A percentile compares a stretch with the other conserved stretches of the same genome.
Conservation (phyloP, 2,329 filamentous ascomycete species). For the Sporothrix humicola region DNA sequence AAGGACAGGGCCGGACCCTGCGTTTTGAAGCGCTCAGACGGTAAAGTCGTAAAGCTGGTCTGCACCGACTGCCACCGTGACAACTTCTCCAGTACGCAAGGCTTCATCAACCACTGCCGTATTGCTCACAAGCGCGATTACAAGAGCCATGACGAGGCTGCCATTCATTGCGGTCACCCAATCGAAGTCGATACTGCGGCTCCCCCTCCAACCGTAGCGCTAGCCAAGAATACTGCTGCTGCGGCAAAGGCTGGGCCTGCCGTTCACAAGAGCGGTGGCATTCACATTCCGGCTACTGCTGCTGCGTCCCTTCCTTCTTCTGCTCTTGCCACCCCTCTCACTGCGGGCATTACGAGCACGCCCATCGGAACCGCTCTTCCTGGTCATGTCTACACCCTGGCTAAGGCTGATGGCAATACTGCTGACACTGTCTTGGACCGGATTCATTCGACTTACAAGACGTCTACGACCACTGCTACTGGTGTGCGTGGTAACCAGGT, state of each 20-base stretch:
- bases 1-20: conserved; percentile 85
- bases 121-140: conserved; percentile 93
- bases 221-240: conserved; percentile 14
- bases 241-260: not conserved
- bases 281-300: conserved; percentile 35
- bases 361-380: conserved; percentile 43
- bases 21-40: conserved; percentile 83
- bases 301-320: conserved; percentile 18
- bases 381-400: conserved; percentile 67
- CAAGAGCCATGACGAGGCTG: conserved; percentile 94
- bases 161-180: conserved; percentile 81
- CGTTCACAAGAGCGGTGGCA: conserved; percentile 26
- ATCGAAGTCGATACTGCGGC: conserved; percentile 71
- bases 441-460: conserved; percentile 59
- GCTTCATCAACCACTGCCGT: conserved; percentile 99
- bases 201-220: not conserved
- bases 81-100: conserved; percentile 94
- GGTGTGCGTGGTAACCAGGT: not conserved
- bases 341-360: not conserved
- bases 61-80: conserved; percentile 87
- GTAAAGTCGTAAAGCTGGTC: conserved; percentile 84
- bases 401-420: conserved; percentile 62
- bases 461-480: conserved; percentile 40
- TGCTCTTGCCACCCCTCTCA: conserved; percentile 13
- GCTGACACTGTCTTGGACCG: conserved; percentile 58